Base-by-base conservation (phyloP, 1,284 basidiomycete genomes). In the Phylloboletellus chloephorus region DNA sequence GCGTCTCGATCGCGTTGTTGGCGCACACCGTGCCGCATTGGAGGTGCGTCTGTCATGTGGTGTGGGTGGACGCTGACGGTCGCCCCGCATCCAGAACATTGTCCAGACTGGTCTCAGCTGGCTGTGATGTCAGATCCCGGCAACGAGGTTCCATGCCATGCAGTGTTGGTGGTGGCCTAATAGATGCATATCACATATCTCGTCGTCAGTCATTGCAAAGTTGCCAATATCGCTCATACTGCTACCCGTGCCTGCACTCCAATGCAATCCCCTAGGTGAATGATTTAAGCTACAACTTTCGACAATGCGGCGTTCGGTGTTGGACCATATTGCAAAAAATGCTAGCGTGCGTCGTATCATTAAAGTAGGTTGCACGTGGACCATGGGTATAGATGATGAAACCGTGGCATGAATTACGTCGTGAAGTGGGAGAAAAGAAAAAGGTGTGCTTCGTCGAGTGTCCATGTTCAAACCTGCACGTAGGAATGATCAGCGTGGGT, bases 1-100 rank as follows among this genome's bases (percentile, higher is more conserved):
- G 48, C 72, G 74, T 56, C 46, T 81, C 31, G 69, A 68, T n/a
- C 64, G 73, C 8, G 37, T 81, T 34, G 69, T 78, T 20, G 88
- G 88, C 37, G 87, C 88, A n/a, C 67, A 62, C 47, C 62, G 53
- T 0, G 0, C 0, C 0, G 9, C 0, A 2, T 34, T 61, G 31
- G 0, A 0, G 15, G 55, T 59, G 17, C 7, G 49, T 46, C 5
- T 8, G 16, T 10, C 20, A 7, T 20, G 5, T 17, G 5, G 4
- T 3, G 15, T 21, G 11, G 8, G 13, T n/a, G 4, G 20, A 9
- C 4, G 4, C 20, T 20, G 7, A 35, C 21, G 3, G 2, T 19
- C n/a, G n/a, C 24, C 16, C 11, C 25, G 20, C 10, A 7, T 31
- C 8, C 11, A 50, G 51, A 4, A 3, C 2, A 12, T 50, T 8